phyloP scores from a whole-genome alignment of 1,284 basidiomycete species.

The Papiliotrema laurentii region DNA sequence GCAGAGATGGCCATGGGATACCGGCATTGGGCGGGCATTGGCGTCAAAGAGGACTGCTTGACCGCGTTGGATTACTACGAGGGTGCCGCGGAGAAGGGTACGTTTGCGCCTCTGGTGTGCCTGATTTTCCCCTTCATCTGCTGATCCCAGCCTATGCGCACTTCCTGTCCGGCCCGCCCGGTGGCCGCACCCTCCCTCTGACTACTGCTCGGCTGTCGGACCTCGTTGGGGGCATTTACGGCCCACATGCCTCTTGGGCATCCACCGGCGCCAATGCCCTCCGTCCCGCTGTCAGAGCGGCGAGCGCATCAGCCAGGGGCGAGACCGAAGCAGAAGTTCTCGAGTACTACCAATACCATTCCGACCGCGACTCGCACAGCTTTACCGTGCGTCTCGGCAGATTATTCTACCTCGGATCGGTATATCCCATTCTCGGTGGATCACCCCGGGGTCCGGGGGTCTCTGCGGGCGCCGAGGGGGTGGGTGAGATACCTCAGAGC shows the following conservation, averaged over 20 bases:
- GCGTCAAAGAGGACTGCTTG: conserved; percentile 77
- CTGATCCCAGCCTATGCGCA: conserved; percentile 58
- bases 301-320: conserved; percentile 70
- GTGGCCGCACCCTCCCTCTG: conserved; percentile 79
- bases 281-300: conserved; percentile 75
- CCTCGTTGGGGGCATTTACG: conserved; percentile 83
- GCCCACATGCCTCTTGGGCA: conserved; percentile 68
- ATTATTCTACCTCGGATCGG: conserved; percentile 89
- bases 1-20: conserved; percentile 92
- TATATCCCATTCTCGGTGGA: conserved; percentile 68
- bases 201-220: conserved; percentile 82
- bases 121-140: too few species aligned
- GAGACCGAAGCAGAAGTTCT: conserved; percentile 89
- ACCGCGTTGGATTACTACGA: conserved; percentile 82
- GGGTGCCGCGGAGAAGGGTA: conserved; percentile 74
- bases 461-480: conserved; percentile 79
- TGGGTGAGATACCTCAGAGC: conserved; percentile 71
- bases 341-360: conserved; percentile 91
- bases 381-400: conserved; percentile 84
- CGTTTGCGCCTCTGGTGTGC: conserved; percentile 19
- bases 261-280: conserved; percentile 65
- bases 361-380: conserved; percentile 77
- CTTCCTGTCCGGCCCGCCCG: conserved; percentile 82
- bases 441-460: conserved; percentile 40
- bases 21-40: conserved; percentile 93